Evolutionary conservation across 2,329 filamentous ascomycete species (phyloP), one percentile per base, ranked within the genome.

Genomic region (Capronia americana): DNA sequence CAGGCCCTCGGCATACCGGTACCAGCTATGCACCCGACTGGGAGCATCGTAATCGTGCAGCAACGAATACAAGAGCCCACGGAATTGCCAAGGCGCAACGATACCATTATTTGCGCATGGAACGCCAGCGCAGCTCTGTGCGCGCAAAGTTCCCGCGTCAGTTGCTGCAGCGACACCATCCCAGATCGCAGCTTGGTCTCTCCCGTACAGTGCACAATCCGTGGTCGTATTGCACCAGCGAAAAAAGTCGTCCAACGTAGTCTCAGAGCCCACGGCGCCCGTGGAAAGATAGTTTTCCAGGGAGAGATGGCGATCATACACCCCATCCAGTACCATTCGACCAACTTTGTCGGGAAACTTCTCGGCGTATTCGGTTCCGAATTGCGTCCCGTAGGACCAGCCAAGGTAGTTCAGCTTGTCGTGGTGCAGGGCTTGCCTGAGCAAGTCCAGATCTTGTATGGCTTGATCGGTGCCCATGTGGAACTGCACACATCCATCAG

Each of bases 371-470:
- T 77, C 76, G 12, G 75, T 74, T 24, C 79, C 82, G n/a, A 83
- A 73, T 68, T 81, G 78, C 1, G 79, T 79, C 6, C 81, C 81
- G 69, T 84, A 84, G 1, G 80, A 83, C 14, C 79, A 68, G 10
- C 81, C 82, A 0, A 82, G 62, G 50, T 74, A 81, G 61, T 77
- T 79, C 34, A 80, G 57, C 63, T 75, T 76, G 17, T 77, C 74
- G 12, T 77, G 74, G 3, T 74, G 73, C 3, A 81, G 70, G 1
- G 74, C 78, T 20, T 71, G 55, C 1, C 74, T 76, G 3, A 79
- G 70, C 23, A 76, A 74, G 53, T 79, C 77, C 30, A 78, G 70
- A 58, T 80, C 78, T 57, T 76, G 76, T 4, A 70, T 73, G 11
- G 73, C 73, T 44, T 65, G 73, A 20, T 76, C 69, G 6, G 81